A percentile compares a stretch with the other conserved stretches of the same genome.
phyloP scores from a whole-genome alignment of 2,329 filamentous ascomycete species.

The Fusarium poae region DNA sequence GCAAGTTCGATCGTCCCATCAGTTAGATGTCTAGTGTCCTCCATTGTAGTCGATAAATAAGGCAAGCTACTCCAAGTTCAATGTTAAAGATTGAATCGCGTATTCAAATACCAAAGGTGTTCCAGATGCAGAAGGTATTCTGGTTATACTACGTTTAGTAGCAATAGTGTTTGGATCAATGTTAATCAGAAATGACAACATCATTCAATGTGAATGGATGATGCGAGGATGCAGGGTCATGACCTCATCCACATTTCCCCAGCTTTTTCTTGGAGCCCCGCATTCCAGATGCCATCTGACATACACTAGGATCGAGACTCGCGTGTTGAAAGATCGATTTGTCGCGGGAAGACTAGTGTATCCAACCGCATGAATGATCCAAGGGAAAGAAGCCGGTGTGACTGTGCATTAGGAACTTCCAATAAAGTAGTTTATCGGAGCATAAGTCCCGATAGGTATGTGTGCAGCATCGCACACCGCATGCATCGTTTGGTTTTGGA shows the following conservation, averaged over 20 bases:
- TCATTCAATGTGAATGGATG: constrained; percentile 3
- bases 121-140: neutral
- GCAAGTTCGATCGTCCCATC: constrained; percentile 6
- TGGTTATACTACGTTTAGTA: no score
- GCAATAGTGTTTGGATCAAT: neutral
- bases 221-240: constrained; percentile 9
- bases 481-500: neutral
- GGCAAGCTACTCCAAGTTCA: rapidly evolving
- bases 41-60: neutral
- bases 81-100: neutral
- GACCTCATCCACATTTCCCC: constrained; percentile 7
- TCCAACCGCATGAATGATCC: neutral
- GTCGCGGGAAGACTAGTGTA: neutral
- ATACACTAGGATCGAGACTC: constrained; percentile 5
- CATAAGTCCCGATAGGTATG: neutral
- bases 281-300: neutral
- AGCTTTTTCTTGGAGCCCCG: neutral
- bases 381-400: neutral
- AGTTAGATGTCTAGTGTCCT: neutral
- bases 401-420: neutral
- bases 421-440: neutral
- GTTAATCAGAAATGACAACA: neutral
- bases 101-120: neutral
- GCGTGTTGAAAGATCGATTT: neutral
- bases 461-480: neutral